Base-by-base conservation (phyloP, 1,284 basidiomycete species). In the Cystobasidium pallidum region DNA sequence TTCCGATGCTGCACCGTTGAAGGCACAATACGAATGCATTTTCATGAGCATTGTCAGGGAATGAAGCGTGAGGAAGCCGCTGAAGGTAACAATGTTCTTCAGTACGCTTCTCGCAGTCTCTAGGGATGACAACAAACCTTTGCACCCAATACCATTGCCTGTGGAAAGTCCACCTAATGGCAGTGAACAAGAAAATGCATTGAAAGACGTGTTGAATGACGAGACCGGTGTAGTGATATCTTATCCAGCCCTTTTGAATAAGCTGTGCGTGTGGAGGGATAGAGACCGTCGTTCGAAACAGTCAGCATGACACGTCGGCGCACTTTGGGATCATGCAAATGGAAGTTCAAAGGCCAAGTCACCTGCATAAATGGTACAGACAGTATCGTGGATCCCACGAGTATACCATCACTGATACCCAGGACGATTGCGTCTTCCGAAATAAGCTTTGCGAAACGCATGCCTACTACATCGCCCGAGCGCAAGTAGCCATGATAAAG, bases 41-140 rank as follows among this genome's bases (percentile, higher is more conserved):
- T 96, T 96, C 93, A 96, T 96, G 77, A 95, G 87, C 88, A 95
- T 90, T 70, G 89, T 86, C 8, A 96, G 83, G 15, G 89, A 88
- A 80, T 94, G 95, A n/a, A 98, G 82, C 0, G 93, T 94, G 65
- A 98, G 84, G 82, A 94, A 71, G 4, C 68, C 68, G 21, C 68
- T 70, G 57, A 43, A 67, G 34, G 2, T 3, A 11, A 67, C 2
- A 28, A 26, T 47, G 0, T 21, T 2, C 17, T 19, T 15, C 19
- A 39, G 28, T 15, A 41, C 39, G 39, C 7, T 19, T 28, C 8
- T 2, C 17, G 34, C 13, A 61, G 19, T n/a, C 0, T 32, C 28
- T 34, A 28, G n/a, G 2, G 3, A 34, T 19, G 10, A n/a, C 13
- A 2, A 26, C 30, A 1, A 30, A 70, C 67, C 67, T 71, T 32